phyloP scores from a whole-genome alignment of 257 asterid genomes.

The Gentiana macrophylla region DNA sequence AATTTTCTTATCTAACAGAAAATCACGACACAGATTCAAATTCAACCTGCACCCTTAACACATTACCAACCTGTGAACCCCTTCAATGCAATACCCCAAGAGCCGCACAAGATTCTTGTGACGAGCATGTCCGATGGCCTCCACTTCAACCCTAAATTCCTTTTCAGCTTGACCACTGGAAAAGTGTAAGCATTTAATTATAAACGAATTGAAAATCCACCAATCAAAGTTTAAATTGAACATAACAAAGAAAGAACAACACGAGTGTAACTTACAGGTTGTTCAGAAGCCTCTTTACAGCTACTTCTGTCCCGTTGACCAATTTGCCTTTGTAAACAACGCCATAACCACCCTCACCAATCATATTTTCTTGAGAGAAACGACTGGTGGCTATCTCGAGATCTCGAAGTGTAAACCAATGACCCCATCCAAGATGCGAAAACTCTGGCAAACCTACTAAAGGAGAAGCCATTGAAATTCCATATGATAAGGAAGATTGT shows the following conservation, averaged over 20 bases:
- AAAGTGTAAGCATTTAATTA: slow-evolving; percentile 12
- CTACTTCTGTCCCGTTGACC: slow-evolving; percentile 84
- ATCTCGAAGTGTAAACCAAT: slow-evolving; percentile 96
- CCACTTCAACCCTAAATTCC: slow-evolving; percentile 92
- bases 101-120: slow-evolving; percentile 95
- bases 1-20: too few species aligned
- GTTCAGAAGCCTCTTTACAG: slow-evolving; percentile 90
- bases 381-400: slow-evolving; percentile 78
- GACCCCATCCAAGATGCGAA: slow-evolving; percentile 99
- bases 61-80: slow-evolving; percentile 65
- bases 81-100: slow-evolving; percentile 96
- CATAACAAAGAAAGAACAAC: slow-evolving; percentile 3
- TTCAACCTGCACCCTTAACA: too few species aligned
- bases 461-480: slow-evolving; percentile 71
- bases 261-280: slow-evolving; percentile 59
- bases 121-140: slow-evolving; percentile 95
- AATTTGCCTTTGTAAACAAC: slow-evolving; percentile 71
- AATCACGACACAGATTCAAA: too few species aligned
- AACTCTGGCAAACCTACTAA: slow-evolving; percentile 81
- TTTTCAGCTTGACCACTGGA: slow-evolving; percentile 96
- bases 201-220: slow-evolving; percentile 1
- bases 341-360: slow-evolving; percentile 99
- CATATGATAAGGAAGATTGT: slow-evolving; percentile 48
- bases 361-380: slow-evolving; percentile 55
- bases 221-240: not conserved